Conservation (phyloP, 208 protist species). For the Acanthamoeba sp. region DNA sequence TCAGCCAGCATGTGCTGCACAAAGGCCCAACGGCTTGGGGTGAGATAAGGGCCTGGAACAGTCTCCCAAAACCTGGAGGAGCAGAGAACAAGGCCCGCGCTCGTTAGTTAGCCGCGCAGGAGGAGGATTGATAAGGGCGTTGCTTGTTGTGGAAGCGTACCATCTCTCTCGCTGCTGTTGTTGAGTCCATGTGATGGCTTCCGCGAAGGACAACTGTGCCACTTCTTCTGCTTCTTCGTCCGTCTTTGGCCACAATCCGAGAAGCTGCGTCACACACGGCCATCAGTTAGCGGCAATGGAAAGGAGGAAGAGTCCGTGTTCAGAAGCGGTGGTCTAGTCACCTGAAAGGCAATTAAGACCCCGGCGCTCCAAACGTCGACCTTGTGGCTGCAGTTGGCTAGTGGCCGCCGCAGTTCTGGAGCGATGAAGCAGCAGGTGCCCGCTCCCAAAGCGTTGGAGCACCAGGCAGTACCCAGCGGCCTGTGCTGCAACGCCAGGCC, state of each 20-base stretch:
- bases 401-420: neutral
- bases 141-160: neutral
- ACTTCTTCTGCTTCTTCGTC: neutral
- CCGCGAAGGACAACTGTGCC: neutral
- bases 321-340: no score
- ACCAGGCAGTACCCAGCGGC: neutral
- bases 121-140: neutral
- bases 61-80: neutral
- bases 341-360: neutral
- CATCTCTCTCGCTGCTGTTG: neutral
- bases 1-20: neutral
- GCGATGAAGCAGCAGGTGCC: constrained; percentile 5
- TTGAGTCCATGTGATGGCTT: neutral
- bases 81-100: neutral
- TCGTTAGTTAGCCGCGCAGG: neutral
- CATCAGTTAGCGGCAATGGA: neutral
- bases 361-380: neutral
- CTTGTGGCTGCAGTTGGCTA: neutral
- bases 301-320: no score
- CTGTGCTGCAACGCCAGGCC: neutral
- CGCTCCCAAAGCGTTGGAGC: neutral
- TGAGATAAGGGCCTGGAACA: neutral
- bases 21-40: constrained; percentile 16
- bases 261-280: neutral
- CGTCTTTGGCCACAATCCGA: neutral